Base-by-base conservation (phyloP, 1,284 basidiomycete genomes). In the Pisolithus thermaeus region DNA sequence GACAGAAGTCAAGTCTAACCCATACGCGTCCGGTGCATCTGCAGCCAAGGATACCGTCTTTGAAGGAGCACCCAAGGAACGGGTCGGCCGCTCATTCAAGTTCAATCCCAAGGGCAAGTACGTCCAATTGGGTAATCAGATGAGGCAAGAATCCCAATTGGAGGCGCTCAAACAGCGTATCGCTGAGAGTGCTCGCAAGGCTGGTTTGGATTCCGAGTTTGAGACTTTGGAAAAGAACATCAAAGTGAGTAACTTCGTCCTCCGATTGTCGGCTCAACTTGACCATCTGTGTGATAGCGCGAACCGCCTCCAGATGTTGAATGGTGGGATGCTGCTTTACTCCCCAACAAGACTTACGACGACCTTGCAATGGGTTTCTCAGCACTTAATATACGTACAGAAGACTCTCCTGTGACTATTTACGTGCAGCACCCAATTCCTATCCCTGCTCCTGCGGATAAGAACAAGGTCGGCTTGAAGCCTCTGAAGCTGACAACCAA, bases 351-450 rank as follows among this genome's bases (percentile, higher is more conserved):
- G 66, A 79, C 74, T 1, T 98, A 98, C 67, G 81, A 85, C 50
- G 90, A 92, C 56, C 67, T 95, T 47, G 71, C 67, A 1, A 61
- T 77, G 37, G 84, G 84, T 30, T 60, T 85, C 35, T 69, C 76
- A 23, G 67, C 70, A 28, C 71, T 88, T 51, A 83, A 81, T 45
- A 87, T 90, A 53, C 75, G 80, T 44, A 81, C 73, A 3, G 66
- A 73, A 18, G 81, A 87, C 56, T 87, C 87, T 4, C 90, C 91
- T 0, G 89, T 99, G 55, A 93, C 90, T 18, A 79, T 92, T 43
- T 95, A 97, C 63, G 81, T 99, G 45, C 96, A 98, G 66, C 96
- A 99, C 67, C 97, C 96, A 7, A 98, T 99, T 53, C 92, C 92
- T 3, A 95, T 99, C 52, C 91, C 92, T 37, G 90, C 90, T 2